A percentile compares a stretch with the other conserved stretches of the same genome.
Evolutionary conservation across 352 stramenopile species (phyloP).

Genomic region (Phytophthora crassamura): DNA sequence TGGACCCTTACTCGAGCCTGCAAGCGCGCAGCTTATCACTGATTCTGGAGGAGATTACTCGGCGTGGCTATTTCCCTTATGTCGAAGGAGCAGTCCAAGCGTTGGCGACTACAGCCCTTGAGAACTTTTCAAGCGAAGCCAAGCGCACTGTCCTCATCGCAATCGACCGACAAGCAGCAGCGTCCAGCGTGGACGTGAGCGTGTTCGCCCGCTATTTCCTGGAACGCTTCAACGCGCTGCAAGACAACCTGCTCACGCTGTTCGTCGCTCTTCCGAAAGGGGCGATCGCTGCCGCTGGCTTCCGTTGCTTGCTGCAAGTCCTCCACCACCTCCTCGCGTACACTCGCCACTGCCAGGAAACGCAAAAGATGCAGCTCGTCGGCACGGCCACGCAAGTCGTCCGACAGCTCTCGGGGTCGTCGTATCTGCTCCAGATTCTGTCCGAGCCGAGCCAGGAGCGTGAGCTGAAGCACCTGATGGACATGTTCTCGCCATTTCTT

Average conservation of each 20-base stretch:
- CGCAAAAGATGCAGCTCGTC: conserved; percentile 43
- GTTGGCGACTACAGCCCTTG: conserved; percentile 37
- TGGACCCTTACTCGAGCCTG: conserved; percentile 65
- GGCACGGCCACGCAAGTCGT: conserved; percentile 49
- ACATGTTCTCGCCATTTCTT: conserved; percentile 48
- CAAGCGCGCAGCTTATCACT: conserved; percentile 59
- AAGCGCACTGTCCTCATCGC: conserved; percentile 56
- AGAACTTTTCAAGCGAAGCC: conserved; percentile 42
- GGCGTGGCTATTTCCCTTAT: conserved; percentile 29
- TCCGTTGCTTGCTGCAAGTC: conserved; percentile 66
- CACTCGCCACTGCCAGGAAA: conserved; percentile 48
- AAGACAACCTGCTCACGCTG: conserved; percentile 71
- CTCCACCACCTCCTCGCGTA: conserved; percentile 73
- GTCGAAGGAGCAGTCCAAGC: conserved; percentile 39
- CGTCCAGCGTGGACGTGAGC: conserved; percentile 9
- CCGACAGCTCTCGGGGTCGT: conserved; percentile 61
- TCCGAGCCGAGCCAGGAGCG: conserved; percentile 52
- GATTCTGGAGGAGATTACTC: conserved; percentile 61
- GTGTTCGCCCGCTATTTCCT: conserved; percentile 51
- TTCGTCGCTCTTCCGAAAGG: conserved; percentile 61
- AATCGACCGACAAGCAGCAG: conserved; percentile 28
- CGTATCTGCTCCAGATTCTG: conserved; percentile 69
- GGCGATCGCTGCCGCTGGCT: conserved; percentile 36
- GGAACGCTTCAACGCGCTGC: conserved; percentile 57
- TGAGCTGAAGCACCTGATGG: conserved; percentile 54